Evolutionary conservation across 2,329 filamentous ascomycete genomes (phyloP), one percentile per base, ranked within the genome.

Genomic region (Aspergillus pseudoviridinutans): DNA sequence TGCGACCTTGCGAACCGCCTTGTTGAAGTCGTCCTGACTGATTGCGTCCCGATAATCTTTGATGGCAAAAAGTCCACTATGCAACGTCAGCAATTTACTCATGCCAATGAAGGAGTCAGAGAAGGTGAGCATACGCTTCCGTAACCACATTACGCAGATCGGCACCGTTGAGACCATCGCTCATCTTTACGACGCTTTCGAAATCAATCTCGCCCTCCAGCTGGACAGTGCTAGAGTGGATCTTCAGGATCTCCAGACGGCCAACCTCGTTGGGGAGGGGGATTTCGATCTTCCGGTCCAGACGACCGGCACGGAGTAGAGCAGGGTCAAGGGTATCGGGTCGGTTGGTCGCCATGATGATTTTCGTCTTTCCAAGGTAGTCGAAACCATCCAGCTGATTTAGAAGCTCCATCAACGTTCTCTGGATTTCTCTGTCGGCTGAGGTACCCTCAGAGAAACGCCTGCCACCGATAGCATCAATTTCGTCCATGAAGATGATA

Each of bases 401-500:
- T 61, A 99, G 88, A 55, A 99, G 84, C 77, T 99, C 94, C 94
- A 99, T 99, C 59, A 99, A 82, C 38, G 94, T 99, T 71, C 94
- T 88, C 79, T 99, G 94, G 67, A 99, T 99, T 77, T 99, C 94
- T 71, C 95, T 88, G 80, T 99, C 94, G 52, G 94, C 94, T 59
- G 92, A 96, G 53, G 94, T 99, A 66, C 95, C 94, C 76, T 99
- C 94, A 0, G 91, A 96, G 78, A 99, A 99, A 69, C 94, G 86
- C 68, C 95, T 87, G 62, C 95, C 95, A 74, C 94, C 94, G 71
- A 99, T 99, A 71, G 94, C 94, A 72, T 99, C 94, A 72, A 99
- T 99, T 79, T 99, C 94, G 82, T 99, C 95, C 94, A 99, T 99
- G 84, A 99, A 99, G 79, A 99, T 99, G 76, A 99, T 99, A 76